A percentile compares a stretch with the other conserved stretches of the same genome.
Evolutionary conservation across 371 early-diverging fungal species (phyloP).

Genomic region (Mortierella sp.): DNA sequence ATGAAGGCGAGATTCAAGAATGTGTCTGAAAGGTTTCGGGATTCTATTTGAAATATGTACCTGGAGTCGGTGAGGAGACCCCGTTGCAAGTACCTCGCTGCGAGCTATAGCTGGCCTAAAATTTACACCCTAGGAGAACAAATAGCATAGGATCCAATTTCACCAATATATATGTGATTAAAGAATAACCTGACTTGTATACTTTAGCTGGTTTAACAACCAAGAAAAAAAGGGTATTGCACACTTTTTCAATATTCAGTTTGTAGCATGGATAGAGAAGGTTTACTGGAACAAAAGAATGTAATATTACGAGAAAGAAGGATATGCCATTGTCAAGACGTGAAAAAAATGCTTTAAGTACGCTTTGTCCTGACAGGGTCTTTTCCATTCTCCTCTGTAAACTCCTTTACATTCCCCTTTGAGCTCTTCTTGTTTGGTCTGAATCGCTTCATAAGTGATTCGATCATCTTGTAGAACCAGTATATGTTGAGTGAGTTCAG

Average conservation of each 20-base stretch:
- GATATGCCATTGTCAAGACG: neutral
- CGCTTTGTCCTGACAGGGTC: neutral
- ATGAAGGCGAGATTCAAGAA: constrained; percentile 1
- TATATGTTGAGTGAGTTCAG: constrained; percentile 80
- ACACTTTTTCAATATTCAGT: no score
- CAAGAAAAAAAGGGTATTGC: no score
- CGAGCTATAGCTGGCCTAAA: no score
- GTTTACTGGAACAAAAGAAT: neutral
- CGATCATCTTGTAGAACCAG: constrained; percentile 87
- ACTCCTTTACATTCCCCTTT: neutral
- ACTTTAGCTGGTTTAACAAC: no score
- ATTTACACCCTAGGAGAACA: no score
- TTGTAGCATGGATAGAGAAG: no score
- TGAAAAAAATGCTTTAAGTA: neutral
- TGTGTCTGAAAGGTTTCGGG: neutral
- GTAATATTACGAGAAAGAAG: neutral
- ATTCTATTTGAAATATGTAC: constrained; percentile 12
- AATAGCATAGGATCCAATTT: no score
- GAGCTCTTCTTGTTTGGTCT: constrained; percentile 9
- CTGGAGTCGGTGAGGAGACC: constrained; percentile 5
- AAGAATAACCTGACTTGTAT: no score
- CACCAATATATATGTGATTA: no score
- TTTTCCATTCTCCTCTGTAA: neutral
- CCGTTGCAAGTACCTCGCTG: neutral
- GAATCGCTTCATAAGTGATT: constrained; percentile 47